phyloP scores from a whole-genome alignment of 2,329 filamentous ascomycete species.

The Cadophora malorum region DNA sequence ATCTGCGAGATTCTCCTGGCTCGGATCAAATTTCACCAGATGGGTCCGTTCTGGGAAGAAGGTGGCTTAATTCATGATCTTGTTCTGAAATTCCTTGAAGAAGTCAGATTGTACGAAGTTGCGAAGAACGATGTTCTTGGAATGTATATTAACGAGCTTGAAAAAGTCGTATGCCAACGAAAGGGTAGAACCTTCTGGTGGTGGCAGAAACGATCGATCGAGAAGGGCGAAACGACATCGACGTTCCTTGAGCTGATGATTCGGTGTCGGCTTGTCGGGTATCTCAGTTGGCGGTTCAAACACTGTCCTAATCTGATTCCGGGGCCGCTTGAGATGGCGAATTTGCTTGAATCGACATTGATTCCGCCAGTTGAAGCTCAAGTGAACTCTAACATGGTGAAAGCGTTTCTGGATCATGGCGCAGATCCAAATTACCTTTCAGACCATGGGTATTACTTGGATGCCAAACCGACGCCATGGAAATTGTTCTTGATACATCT shows the following conservation, averaged over 20 bases:
- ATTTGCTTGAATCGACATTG: background rate
- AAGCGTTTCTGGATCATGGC: background rate
- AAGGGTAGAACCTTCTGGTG: conserved; percentile 3
- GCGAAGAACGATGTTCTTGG: background rate
- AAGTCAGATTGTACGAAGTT: background rate
- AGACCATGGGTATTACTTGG: background rate
- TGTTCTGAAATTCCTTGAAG: background rate
- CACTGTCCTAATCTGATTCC: background rate
- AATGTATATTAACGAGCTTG: background rate
- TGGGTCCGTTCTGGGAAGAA: background rate
- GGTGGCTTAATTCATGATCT: background rate
- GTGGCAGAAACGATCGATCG: conserved; percentile 1
- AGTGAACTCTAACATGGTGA: background rate
- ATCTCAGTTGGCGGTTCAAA: background rate
- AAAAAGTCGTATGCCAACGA: background rate
- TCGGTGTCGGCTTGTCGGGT: background rate
- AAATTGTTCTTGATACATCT: background rate
- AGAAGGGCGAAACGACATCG: conserved; percentile 1
- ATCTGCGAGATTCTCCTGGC: background rate
- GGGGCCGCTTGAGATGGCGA: background rate
- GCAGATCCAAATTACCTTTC: background rate
- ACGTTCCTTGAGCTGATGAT: conserved; percentile 5
- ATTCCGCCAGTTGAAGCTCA: background rate
- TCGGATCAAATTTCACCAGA: background rate
- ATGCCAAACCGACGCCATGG: background rate